phyloP scores from a whole-genome alignment of 176 grass and related monocot species.

The Chloris gayana region DNA sequence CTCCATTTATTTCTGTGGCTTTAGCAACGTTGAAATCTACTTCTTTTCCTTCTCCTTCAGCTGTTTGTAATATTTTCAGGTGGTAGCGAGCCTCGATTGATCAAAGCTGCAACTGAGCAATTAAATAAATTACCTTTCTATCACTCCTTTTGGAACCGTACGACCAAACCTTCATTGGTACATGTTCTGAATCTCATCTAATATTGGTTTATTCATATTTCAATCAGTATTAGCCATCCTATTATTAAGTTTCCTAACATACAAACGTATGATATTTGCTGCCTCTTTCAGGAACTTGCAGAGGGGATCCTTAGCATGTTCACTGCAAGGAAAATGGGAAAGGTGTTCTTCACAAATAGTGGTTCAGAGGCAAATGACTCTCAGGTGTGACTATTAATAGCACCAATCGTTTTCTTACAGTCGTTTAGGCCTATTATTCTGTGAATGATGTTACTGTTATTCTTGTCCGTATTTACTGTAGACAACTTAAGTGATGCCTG shows the following conservation, averaged over 20 bases:
- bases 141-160: slow-evolving; percentile 98
- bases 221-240: background rate
- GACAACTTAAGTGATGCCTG: slow-evolving; percentile 6
- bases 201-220: background rate
- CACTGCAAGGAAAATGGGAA: slow-evolving; percentile 90
- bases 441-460: background rate
- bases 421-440: background rate
- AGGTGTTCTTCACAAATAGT: slow-evolving; percentile 98
- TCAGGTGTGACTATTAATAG: slow-evolving; percentile 50
- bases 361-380: slow-evolving; percentile 99
- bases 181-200: slow-evolving; percentile 19
- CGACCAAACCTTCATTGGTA: slow-evolving; percentile 91
- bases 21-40: background rate
- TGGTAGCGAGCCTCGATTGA: slow-evolving; percentile 82
- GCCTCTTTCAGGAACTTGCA: slow-evolving; percentile 79
- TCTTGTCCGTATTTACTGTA: background rate
- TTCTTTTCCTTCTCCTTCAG: background rate
- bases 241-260: background rate
- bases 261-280: background rate
- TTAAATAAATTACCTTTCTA: slow-evolving; percentile 95
- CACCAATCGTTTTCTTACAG: background rate
- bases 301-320: slow-evolving; percentile 80
- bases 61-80: slow-evolving; percentile 55
- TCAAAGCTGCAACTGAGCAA: slow-evolving; percentile 84
- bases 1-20: background rate